Evolutionary conservation across 2,329 filamentous ascomycete species (phyloP).

Genomic region (Nemania sp.): DNA sequence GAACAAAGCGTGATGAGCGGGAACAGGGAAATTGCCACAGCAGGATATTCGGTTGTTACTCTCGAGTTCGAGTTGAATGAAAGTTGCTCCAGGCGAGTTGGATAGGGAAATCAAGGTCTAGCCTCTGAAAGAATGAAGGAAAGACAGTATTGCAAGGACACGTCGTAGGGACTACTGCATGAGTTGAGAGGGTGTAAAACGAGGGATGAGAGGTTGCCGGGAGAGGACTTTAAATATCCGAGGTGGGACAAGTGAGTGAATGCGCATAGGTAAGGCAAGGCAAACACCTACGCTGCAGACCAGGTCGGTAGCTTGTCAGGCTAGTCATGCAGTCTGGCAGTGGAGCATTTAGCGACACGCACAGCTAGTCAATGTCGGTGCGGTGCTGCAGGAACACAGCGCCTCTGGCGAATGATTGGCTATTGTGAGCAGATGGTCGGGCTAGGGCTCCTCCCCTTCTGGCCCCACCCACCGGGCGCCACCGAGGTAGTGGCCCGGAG

Average conservation of each 20-base stretch:
- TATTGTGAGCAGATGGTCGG: constrained; percentile 38
- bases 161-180: constrained; percentile 38
- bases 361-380: constrained; percentile 23
- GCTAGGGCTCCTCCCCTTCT: constrained; percentile 33
- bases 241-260: constrained; percentile 20
- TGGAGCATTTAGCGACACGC: constrained; percentile 33
- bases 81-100: constrained; percentile 48
- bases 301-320: constrained; percentile 2
- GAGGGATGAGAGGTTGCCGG: constrained; percentile 43
- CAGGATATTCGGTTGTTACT: constrained; percentile 30
- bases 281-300: too few relatives aligned
- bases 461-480: neutral
- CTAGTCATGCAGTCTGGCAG: constrained; percentile 34
- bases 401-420: constrained; percentile 41
- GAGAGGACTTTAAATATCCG: constrained; percentile 37
- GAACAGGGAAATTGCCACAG: constrained; percentile 34
- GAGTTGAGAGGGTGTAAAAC: constrained; percentile 37
- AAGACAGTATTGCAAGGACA: constrained; percentile 36
- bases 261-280: constrained; percentile 23
- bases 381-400: constrained; percentile 42
- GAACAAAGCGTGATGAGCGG: constrained; percentile 30
- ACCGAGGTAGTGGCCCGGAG: constrained; percentile 14
- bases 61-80: constrained; percentile 39
- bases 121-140: constrained; percentile 45
- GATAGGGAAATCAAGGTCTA: constrained; percentile 40